Evolutionary conservation across 495 filamentous ascomycete genomes (phyloP).

Genomic region (Trichoderma erinaceum): DNA sequence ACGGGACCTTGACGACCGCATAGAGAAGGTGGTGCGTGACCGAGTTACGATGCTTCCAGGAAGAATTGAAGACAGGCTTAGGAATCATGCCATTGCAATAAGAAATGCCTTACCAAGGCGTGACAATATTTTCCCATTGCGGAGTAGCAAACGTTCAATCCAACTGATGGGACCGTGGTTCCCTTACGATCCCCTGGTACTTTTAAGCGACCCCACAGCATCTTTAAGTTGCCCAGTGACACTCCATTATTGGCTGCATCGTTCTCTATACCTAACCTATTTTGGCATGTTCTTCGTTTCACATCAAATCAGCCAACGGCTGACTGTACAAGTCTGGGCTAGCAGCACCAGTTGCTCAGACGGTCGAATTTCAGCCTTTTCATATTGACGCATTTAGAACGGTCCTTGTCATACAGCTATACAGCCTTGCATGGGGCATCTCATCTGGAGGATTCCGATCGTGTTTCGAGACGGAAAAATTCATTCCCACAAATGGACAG

Average conservation of each 20-base stretch:
- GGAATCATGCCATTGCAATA: neutral
- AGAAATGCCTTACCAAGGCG: neutral
- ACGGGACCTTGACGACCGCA: neutral
- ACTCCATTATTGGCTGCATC: neutral
- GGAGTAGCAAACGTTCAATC: neutral
- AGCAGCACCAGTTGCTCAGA: neutral
- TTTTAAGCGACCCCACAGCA: neutral
- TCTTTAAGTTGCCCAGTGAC: neutral
- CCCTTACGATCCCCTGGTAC: neutral
- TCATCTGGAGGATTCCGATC: too few relatives aligned
- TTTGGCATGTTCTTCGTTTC: neutral
- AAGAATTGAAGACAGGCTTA: neutral
- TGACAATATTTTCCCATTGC: neutral
- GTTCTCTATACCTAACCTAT: neutral
- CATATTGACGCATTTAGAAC: neutral
- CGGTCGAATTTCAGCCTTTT: neutral
- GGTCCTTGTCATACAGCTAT: too few relatives aligned
- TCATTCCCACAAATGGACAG: neutral
- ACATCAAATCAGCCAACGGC: neutral
- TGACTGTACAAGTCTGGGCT: neutral
- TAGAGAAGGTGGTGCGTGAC: neutral
- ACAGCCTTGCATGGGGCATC: too few relatives aligned
- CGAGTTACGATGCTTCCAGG: neutral
- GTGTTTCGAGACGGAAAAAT: neutral
- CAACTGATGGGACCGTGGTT: neutral